Evolutionary conservation across 208 protist genomes (phyloP).

Genomic region (Angomonas deanei): DNA sequence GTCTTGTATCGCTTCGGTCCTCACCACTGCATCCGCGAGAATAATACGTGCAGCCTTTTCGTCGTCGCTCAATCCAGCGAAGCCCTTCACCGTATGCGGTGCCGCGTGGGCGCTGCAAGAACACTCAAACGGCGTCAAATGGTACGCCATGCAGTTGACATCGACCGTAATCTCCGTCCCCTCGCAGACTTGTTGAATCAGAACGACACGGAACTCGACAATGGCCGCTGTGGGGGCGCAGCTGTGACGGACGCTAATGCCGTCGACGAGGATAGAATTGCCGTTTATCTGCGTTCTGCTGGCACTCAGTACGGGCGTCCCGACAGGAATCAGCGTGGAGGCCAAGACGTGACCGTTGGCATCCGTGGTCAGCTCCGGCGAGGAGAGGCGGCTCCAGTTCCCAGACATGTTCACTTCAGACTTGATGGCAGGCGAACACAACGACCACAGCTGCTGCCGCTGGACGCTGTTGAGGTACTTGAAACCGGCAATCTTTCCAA

Average conservation of each 20-base stretch:
- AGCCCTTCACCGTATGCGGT: constrained; percentile 51
- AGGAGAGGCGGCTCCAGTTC: constrained; percentile 54
- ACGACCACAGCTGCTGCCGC: constrained; percentile 64
- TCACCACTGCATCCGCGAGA: constrained; percentile 37
- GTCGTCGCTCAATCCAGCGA: constrained; percentile 21
- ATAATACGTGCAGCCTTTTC: constrained; percentile 38
- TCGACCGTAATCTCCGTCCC: constrained; percentile 68
- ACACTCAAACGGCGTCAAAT: constrained; percentile 46
- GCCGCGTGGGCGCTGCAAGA: constrained; percentile 17
- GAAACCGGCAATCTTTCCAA: constrained; percentile 69
- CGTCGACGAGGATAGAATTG: constrained; percentile 35
- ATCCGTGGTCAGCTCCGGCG: constrained; percentile 36
- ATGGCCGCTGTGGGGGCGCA: constrained; percentile 55
- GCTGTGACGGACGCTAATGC: constrained; percentile 59
- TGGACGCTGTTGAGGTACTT: constrained; percentile 41
- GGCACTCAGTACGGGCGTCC: constrained; percentile 36
- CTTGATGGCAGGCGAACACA: constrained; percentile 68
- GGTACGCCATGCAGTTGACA: constrained; percentile 59
- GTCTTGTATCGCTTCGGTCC: constrained; percentile 35
- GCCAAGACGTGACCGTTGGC: constrained; percentile 38
- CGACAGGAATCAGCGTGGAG: constrained; percentile 39
- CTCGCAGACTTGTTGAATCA: constrained; percentile 40
- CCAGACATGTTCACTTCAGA: constrained; percentile 21
- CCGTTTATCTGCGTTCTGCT: constrained; percentile 20
- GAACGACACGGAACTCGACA: constrained; percentile 50